Evolutionary conservation across 2,329 filamentous ascomycete species (phyloP), one percentile per base, ranked within the genome.

Genomic region (Xylaria sp.): DNA sequence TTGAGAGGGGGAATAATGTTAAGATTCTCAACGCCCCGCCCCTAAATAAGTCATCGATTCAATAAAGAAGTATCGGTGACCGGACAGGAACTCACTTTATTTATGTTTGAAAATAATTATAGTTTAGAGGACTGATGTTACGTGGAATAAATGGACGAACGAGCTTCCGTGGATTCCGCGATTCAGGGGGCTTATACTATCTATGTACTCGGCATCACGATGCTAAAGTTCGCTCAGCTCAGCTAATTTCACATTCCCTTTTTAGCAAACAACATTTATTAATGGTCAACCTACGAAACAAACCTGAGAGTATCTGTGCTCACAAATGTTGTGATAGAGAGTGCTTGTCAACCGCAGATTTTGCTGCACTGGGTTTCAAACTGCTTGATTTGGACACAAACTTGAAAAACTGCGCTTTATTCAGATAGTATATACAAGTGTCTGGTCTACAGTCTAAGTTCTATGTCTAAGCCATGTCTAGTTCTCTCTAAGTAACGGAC

Each of bases 401-500:
- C 15, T 39, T 38, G 9, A 25, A 38, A 39, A 4, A 17, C 39
- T 13, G 20, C 9, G 27, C n/a, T 47, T 15, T 58, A 22, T 58
- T 45, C 27, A 29, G n/a, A 49, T 25, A 20, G n/a, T 61, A 65
- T 56, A 38, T 61, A 53, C 45, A 27, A 17, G 38, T 57, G n/a
- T n/a, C n/a, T n/a, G n/a, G n/a, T n/a, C n/a, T n/a, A 54, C 47
- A 50, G 6, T 66, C 58, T 61, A 58, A 47, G 25, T 29, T 45
- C 39, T 63, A 54, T 65, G 13, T 58, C n/a, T 49, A 42, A 39
- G 22, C 31, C 20, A 17, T 50, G 50, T 45, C 63, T 72, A 73
- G 17, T 59, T 62, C 42, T 72, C 71, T 22, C 71, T 71, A 57
- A 80, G 63, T 25, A 79, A 69, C 25, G 75, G 74, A 0, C 82